Evolutionary conservation across 495 filamentous ascomycete genomes (phyloP), one percentile per base, ranked within the genome.

Genomic region (Achaetomiella virescens): DNA sequence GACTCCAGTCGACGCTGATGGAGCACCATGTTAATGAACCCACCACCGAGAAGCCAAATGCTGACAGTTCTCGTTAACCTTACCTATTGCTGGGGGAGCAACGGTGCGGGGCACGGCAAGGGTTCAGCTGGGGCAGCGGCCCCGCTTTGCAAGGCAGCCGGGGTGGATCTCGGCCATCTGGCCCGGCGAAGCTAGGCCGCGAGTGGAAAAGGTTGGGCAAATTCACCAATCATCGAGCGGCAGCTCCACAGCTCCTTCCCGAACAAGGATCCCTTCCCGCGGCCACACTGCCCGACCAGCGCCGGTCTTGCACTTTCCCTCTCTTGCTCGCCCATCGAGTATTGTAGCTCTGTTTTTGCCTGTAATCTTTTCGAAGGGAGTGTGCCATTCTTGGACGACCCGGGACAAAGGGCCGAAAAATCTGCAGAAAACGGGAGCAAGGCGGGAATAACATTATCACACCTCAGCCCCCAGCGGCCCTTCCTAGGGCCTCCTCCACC

Each of bases 191-290:
- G 61, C 61, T 60, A 54, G 55, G 29, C 53, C 50, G 18, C 10
- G 45, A 36, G 15, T 3, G 45, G 57, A 33, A 57, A 55, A 8
- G 35, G 12, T 12, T 33, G 2, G 6, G 22, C 15, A 17, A 21
- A 58, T 55, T 35, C 25, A 43, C 61, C 57, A 63, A 63, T 63
- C 45, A 60, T 8, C 4, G 40, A 14, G 21, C 57, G 53, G 29
- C 53, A 57, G 27, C 45, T 24, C 29, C 18, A 37, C 50, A 52
- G 43, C 38, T 49, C 57, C 44, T 50, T 42, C 35, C 52, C 14
- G 18, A 36, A 22, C 37, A 31, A 41, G 29, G 40, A 31, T 51
- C 55, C 42, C 36, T 20, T 54, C 36, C 57, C 50, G 27, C 46
- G 31, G 15, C 29, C 46, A 33, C 37, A 49, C 17, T 22, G 29